A percentile compares a stretch with the other conserved stretches of the same genome.
These are phyloP conservation scores for Xerocomus amazonicus DNA, from an alignment of 1,284 basidiomycete genomes.

Conservation along the genomic window DNA sequence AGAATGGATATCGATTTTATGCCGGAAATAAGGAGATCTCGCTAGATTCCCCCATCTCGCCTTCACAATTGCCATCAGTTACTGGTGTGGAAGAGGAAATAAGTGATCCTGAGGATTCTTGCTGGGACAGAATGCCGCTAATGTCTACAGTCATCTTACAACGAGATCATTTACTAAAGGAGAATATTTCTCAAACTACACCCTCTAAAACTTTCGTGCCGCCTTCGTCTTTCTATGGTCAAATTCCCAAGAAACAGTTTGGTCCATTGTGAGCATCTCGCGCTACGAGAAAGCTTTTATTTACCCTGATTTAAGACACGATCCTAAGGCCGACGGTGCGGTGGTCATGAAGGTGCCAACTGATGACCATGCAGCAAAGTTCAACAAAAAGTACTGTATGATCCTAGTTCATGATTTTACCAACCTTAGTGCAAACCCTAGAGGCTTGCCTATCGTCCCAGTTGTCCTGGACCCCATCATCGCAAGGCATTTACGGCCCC, in stretches of 20 bases:
- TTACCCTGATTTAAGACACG: conserved; percentile 45
- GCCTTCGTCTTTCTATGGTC: conserved; percentile 59
- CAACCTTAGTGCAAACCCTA: conserved; percentile 27
- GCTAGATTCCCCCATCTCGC: conserved; percentile 49
- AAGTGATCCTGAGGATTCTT: conserved; percentile 15
- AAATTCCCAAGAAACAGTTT: conserved; percentile 41
- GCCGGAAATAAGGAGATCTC: conserved; percentile 63
- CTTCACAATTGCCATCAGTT: conserved; percentile 49
- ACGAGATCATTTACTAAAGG: conserved; percentile 17
- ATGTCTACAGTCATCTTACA: conserved; percentile 1
- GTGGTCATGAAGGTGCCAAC: conserved; percentile 85
- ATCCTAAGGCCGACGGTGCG: conserved; percentile 73
- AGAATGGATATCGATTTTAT: conserved; percentile 45
- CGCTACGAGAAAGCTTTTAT: conserved; percentile 5
- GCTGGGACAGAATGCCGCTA: conserved; percentile 1
- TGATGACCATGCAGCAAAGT: conserved; percentile 60
- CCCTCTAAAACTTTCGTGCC: conserved; percentile 45
- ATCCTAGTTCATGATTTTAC: neutral
- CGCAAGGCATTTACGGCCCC: conserved; percentile 73
- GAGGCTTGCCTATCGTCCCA: conserved; percentile 63
- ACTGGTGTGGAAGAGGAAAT: conserved; percentile 35
- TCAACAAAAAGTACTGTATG: conserved; percentile 65
- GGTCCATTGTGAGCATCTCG: conserved; percentile 50
- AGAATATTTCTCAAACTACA: conserved; percentile 21
- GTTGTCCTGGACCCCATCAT: conserved; percentile 96